These are phyloP conservation scores for Nyctanthes arbortristis DNA, from an alignment of 257 asterid species.

Conservation along the genomic window DNA sequence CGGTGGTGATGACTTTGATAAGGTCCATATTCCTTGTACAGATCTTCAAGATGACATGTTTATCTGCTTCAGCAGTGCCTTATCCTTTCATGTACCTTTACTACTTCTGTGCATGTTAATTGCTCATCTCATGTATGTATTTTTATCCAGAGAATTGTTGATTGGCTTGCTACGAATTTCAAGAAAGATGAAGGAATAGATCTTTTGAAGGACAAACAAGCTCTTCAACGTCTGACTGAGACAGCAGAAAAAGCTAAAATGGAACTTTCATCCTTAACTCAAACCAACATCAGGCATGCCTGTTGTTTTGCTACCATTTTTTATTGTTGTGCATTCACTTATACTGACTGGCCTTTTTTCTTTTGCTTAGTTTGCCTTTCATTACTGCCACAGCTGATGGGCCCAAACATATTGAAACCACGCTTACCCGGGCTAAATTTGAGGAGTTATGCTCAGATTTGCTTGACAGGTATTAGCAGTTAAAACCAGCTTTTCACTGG, in stretches of 20 bases:
- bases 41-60: not conserved
- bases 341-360: not conserved
- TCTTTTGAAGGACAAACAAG: conserved; percentile 95
- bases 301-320: not conserved
- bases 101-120: no score
- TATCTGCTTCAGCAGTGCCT: not conserved
- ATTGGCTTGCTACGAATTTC: conserved; percentile 84
- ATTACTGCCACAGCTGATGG: conserved; percentile 99
- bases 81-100: no score
- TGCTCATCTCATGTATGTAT: conserved; percentile 9
- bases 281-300: conserved; percentile 77
- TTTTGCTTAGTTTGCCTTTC: conserved; percentile 78
- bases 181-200: conserved; percentile 90
- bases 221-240: conserved; percentile 96
- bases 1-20: conserved; percentile 98
- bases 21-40: conserved; percentile 39
- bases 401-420: conserved; percentile 94
- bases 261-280: conserved; percentile 92
- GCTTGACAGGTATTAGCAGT: conserved; percentile 71
- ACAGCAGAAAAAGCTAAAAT: conserved; percentile 98
- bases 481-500: conserved; percentile 6
- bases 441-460: conserved; percentile 94
- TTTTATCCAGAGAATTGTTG: conserved; percentile 78
- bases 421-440: conserved; percentile 87
- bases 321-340: conserved; percentile 13